A percentile compares a stretch with the other conserved stretches of the same genome.
These are phyloP conservation scores for Teunomyces gatunensis DNA, from an alignment of 805 yeast species.

Conservation along the genomic window DNA sequence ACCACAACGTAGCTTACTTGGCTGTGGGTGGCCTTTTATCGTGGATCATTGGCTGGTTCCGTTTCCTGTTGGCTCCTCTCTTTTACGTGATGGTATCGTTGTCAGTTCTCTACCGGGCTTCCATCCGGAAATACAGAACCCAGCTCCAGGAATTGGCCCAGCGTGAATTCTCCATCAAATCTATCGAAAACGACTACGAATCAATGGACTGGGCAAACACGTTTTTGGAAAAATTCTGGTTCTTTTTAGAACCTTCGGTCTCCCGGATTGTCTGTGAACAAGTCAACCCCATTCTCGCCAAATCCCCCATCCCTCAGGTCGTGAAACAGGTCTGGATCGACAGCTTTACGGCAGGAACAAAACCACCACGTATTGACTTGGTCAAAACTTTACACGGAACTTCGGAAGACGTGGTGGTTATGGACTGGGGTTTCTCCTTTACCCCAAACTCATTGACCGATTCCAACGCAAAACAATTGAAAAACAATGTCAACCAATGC, in stretches of 20 bases:
- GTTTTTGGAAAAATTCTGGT: constrained; percentile 90
- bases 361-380: constrained; percentile 89
- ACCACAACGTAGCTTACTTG: constrained; percentile 77
- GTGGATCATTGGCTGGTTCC: constrained; percentile 75
- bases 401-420: constrained; percentile 88
- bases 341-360: constrained; percentile 87
- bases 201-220: constrained; percentile 94
- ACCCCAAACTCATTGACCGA: constrained; percentile 90
- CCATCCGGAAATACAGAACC: constrained; percentile 76
- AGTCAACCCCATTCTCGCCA: constrained; percentile 79
- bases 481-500: constrained; percentile 79
- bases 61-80: constrained; percentile 76
- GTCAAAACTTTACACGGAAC: constrained; percentile 90
- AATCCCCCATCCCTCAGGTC: constrained; percentile 77
- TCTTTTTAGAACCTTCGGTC: constrained; percentile 82
- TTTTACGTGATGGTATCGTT: constrained; percentile 65
- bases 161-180: constrained; percentile 77
- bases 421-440: constrained; percentile 95
- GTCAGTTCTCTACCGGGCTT: constrained; percentile 74
- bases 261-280: constrained; percentile 83
- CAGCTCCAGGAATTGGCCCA: constrained; percentile 75
- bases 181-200: constrained; percentile 86
- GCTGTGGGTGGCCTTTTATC: constrained; percentile 67
- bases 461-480: constrained; percentile 78
- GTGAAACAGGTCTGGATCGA: constrained; percentile 82